Conservation (phyloP, 2,329 filamentous ascomycete species). For the Sphaerostilbella broomeana region DNA sequence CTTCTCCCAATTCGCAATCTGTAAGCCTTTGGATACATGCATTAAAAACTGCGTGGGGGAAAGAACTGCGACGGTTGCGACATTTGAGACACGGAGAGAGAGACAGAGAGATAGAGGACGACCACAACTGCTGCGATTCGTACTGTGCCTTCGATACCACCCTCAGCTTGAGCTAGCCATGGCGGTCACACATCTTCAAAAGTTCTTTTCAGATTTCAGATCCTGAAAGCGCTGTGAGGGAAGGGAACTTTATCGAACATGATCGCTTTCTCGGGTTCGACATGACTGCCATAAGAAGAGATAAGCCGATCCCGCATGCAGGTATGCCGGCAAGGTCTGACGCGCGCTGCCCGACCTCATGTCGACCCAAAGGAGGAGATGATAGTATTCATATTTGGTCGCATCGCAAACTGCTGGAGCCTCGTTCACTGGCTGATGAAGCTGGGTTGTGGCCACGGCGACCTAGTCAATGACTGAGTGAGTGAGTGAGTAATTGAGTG, state of each 20-base stretch:
- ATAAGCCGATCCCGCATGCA: slow-evolving; percentile 3
- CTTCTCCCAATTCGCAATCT: slow-evolving; percentile 3
- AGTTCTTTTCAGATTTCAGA: too few relatives aligned
- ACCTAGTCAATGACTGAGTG: slow-evolving; percentile 10
- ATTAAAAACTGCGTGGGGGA: slow-evolving; percentile 4
- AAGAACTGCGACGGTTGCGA: slow-evolving; percentile 6
- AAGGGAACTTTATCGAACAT: too few relatives aligned
- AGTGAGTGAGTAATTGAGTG: too few relatives aligned
- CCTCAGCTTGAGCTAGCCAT: background rate
- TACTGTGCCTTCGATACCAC: background rate
- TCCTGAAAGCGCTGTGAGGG: too few relatives aligned
- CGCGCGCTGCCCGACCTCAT: slow-evolving; percentile 14
- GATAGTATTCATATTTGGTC: slow-evolving; percentile 6
- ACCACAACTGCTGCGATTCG: background rate
- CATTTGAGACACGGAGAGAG: background rate
- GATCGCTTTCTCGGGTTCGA: too few relatives aligned
- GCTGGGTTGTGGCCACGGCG: slow-evolving; percentile 5
- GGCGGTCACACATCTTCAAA: too few relatives aligned
- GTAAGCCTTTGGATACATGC: slow-evolving; percentile 11
- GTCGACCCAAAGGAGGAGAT: slow-evolving; percentile 8
- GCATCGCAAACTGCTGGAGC: slow-evolving; percentile 9
- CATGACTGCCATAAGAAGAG: background rate
- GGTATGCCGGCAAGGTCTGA: slow-evolving; percentile 1
- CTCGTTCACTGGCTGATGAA: slow-evolving; percentile 10
- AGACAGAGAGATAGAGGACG: background rate